phyloP scores from a whole-genome alignment of 371 early-diverging fungal genomes.

The Mortierella sp. region DNA sequence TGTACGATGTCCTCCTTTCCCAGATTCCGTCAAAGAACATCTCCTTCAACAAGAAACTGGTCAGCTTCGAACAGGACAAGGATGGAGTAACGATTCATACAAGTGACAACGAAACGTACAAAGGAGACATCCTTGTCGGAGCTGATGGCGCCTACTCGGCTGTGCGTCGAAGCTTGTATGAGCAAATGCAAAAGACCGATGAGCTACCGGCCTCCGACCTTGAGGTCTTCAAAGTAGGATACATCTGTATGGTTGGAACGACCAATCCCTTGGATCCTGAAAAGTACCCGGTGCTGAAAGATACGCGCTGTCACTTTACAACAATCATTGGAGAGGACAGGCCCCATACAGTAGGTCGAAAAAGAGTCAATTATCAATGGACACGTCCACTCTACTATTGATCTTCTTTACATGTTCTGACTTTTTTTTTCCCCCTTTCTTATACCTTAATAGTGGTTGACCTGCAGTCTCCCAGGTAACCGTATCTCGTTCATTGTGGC shows the following conservation, averaged over 20 bases:
- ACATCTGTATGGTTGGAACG: background rate
- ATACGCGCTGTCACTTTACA: background rate
- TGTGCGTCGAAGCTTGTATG: background rate
- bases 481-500: background rate
- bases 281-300: background rate
- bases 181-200: background rate
- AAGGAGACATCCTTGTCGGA: slow-evolving; percentile 2
- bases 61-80: background rate
- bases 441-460: slow-evolving; percentile 4
- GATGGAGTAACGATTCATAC: background rate
- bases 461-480: background rate
- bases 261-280: background rate
- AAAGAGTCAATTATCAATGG: too few species aligned
- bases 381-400: too few species aligned
- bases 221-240: background rate
- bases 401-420: too few species aligned
- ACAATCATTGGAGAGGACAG: background rate
- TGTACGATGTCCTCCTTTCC: slow-evolving; percentile 1
- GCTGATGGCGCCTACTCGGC: background rate
- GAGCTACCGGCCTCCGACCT: background rate
- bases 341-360: background rate
- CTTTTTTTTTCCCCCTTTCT: too few species aligned
- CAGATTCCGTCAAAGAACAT: background rate
- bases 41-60: background rate
- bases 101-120: background rate